phyloP scores from a whole-genome alignment of 116 monocot genomes.

The Phalaenopsis hybrid region DNA sequence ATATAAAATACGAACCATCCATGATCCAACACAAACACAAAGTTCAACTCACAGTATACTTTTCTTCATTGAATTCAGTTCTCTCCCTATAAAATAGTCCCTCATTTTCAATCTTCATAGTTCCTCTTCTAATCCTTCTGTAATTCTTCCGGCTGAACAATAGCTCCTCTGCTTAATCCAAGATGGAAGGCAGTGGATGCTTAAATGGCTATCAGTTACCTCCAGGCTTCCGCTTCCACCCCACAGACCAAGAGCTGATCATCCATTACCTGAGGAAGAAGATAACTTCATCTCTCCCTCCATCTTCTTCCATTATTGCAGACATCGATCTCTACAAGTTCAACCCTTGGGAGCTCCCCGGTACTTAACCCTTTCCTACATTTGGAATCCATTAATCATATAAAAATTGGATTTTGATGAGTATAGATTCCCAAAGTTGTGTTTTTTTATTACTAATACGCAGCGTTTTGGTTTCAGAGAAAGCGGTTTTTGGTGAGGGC shows the following conservation, averaged over 20 bases:
- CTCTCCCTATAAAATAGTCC: too few species aligned
- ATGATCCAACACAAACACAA: too few species aligned
- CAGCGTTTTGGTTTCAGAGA: conserved; percentile 14
- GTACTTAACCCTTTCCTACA: background rate
- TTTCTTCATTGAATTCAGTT: too few species aligned
- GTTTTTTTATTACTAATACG: background rate
- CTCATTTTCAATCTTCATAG: too few species aligned
- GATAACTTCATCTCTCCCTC: conserved; percentile 16
- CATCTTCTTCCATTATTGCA: conserved; percentile 21
- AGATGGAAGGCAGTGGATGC: conserved; percentile 5
- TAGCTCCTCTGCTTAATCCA: background rate
- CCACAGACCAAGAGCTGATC: conserved; percentile 39
- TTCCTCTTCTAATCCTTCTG: too few species aligned
- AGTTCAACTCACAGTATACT: too few species aligned
- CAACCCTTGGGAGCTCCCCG: conserved; percentile 37
- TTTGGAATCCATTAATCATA: background rate
- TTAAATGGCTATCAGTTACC: conserved; percentile 9
- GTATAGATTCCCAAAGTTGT: background rate
- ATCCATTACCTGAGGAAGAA: conserved; percentile 26
- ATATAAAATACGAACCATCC: too few species aligned
- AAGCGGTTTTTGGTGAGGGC: conserved; percentile 29
- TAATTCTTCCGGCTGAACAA: too few species aligned
- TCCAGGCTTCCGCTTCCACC: conserved; percentile 35
- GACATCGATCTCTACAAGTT: conserved; percentile 40
- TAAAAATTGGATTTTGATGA: background rate